phyloP scores from a whole-genome alignment of 2,329 filamentous ascomycete genomes.

The Eutypella sp. region DNA sequence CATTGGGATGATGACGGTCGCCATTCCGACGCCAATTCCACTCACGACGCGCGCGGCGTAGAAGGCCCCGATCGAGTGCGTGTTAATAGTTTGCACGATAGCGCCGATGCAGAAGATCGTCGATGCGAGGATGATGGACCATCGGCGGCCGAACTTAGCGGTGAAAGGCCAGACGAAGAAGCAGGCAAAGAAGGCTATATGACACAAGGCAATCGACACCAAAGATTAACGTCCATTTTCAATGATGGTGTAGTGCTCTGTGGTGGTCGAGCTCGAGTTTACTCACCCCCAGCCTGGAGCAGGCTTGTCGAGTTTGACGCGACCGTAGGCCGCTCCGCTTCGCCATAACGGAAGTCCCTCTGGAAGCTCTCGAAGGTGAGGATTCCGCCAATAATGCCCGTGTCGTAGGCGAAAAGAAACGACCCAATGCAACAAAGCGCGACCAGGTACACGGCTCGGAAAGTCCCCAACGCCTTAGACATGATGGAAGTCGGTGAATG shows the following conservation, averaged over 20 bases:
- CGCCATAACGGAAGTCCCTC: conserved; percentile 27
- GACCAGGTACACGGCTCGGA: conserved; percentile 31
- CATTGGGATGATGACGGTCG: conserved; percentile 35
- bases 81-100: conserved; percentile 37
- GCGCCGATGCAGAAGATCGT: conserved; percentile 38
- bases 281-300: conserved; percentile 33
- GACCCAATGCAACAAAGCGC: conserved; percentile 31
- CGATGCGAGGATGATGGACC: conserved; percentile 32
- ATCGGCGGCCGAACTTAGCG: conserved; percentile 24
- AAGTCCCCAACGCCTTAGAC: conserved; percentile 23
- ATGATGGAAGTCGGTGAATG: neutral
- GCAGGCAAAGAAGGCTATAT: conserved; percentile 25
- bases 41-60: conserved; percentile 27
- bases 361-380: conserved; percentile 31
- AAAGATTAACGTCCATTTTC: too few relatives aligned
- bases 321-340: conserved; percentile 21
- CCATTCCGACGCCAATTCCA: conserved; percentile 25
- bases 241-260: too few relatives aligned
- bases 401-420: conserved; percentile 37
- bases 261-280: too few relatives aligned
- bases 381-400: conserved; percentile 32
- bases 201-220: too few relatives aligned
- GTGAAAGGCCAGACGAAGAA: conserved; percentile 28
- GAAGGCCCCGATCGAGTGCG: conserved; percentile 31
- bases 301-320: conserved; percentile 32